phyloP scores from a whole-genome alignment of 108 stramenopile genomes.

The Tribonema minus region DNA sequence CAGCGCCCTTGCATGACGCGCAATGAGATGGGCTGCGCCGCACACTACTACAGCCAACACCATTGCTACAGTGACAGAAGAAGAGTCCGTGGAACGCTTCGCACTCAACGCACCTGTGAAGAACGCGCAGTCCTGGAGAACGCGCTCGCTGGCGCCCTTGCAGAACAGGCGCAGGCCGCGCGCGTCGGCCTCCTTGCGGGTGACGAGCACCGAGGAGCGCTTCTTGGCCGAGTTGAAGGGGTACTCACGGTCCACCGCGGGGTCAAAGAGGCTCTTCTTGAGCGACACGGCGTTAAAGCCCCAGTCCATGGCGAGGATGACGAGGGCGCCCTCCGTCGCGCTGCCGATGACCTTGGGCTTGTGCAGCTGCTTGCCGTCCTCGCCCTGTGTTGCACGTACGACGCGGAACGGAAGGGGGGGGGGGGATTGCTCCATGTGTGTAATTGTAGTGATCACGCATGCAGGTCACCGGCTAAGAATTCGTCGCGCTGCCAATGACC shows the following conservation, averaged over 20 bases:
- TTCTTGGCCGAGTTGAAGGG: slow-evolving; percentile 73
- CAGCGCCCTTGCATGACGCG: background rate
- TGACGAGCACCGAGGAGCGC: too few species aligned
- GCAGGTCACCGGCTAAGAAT: too few species aligned
- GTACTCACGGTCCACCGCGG: slow-evolving; percentile 46
- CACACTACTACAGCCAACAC: too few species aligned
- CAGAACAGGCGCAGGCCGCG: slow-evolving; percentile 16
- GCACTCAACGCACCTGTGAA: background rate
- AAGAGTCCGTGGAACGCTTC: too few species aligned
- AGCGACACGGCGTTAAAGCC: slow-evolving; percentile 34
- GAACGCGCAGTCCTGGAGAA: slow-evolving; percentile 14
- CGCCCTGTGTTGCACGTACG: too few species aligned
- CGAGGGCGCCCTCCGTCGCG: slow-evolving; percentile 88
- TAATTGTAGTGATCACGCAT: too few species aligned
- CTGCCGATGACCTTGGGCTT: slow-evolving; percentile 65
- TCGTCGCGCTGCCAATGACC: slow-evolving; percentile 80
- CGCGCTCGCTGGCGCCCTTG: slow-evolving; percentile 27
- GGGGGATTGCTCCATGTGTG: too few species aligned
- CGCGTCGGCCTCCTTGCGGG: too few species aligned
- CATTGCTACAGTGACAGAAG: too few species aligned
- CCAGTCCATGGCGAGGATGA: slow-evolving; percentile 51
- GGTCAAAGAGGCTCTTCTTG: slow-evolving; percentile 28
- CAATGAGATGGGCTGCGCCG: slow-evolving; percentile 53
- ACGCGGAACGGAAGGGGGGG: too few species aligned
- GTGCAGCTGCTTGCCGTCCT: too few species aligned